Base-by-base conservation (phyloP, 371 early-diverging fungal genomes). In the Saksenaea vasiformis region DNA sequence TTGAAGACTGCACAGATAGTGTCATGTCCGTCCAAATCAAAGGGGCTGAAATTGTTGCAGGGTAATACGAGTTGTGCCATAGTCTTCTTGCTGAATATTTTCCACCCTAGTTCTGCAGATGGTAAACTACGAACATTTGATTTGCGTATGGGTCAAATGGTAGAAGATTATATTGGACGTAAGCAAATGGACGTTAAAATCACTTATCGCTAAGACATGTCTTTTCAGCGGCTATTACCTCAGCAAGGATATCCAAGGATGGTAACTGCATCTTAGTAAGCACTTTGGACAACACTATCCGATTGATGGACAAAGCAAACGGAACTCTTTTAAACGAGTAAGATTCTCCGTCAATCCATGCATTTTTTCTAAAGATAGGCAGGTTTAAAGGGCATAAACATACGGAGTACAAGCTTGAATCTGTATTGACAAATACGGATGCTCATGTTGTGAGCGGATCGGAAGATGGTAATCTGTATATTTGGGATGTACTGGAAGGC, bases 1-100 rank as follows among this genome's bases (percentile, higher is more conserved):
- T 97, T n/a, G 87, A 89, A 26, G 96, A 95, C 13, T 87, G 91
- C 55, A 93, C 92, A 68, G 98, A 98, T 65, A 90, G 91, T 54
- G 87, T 98, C 4, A 88, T 92, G 63, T 88, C 92, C 1, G 77
- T 98, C 11, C 82, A 84, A 37, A 70, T 95, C 22, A 64, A 74
- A 36, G 92, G 82, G 10, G 75, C 79, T 14, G 90, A 94, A 72
- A 87, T 98, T 34, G 68, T 95, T 61, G 82, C 91, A 44, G 93
- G 91, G 85, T 88, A 83, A 55, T 65, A 17, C 17, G n/a, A 19
- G 19, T 27, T 37, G 17, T 36, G 47, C 11, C n/a, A 54, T 24
- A 3, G 35, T 8, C 5, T 28, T 1, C 14, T 1, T 5, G 11
- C 27, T 27, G 35, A 13, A 36, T 39, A 54, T 13, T 15, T 41